phyloP scores from a whole-genome alignment of 345 rosid species.

The Nephelium lappaceum region DNA sequence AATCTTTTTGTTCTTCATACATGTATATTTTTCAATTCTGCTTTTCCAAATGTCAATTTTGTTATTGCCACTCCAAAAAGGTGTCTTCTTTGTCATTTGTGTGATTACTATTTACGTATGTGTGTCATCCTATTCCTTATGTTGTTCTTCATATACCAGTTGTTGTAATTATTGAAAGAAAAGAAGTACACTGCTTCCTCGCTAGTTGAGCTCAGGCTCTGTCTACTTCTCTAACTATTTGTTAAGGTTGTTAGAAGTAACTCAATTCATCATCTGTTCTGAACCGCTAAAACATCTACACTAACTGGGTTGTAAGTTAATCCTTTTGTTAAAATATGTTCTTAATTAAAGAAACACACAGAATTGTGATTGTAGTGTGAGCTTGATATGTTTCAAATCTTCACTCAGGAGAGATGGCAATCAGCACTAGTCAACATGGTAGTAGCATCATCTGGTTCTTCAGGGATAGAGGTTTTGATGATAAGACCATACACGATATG shows the following conservation, averaged over 20 bases:
- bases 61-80: not conserved
- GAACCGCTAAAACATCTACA: not conserved
- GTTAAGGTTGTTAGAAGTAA: not conserved
- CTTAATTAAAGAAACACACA: not conserved
- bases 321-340: not conserved
- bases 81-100: not conserved
- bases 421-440: slow-evolving; percentile 40
- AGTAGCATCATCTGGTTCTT: slow-evolving; percentile 67
- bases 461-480: slow-evolving; percentile 64
- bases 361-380: not conserved
- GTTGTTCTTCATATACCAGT: not conserved
- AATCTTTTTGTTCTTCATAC: not conserved
- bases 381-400: slow-evolving; percentile 21
- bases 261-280: not conserved
- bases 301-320: not conserved
- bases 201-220: not conserved
- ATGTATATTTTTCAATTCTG: not conserved
- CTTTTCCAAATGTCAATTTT: not conserved
- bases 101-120: not conserved
- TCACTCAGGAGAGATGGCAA: slow-evolving; percentile 47
- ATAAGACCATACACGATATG: slow-evolving; percentile 55
- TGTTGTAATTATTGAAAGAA: not conserved
- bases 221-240: not conserved
- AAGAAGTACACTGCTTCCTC: not conserved
- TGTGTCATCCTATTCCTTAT: not conserved